Evolutionary conservation across 805 yeast genomes (phyloP), one percentile per base, ranked within the genome.

Genomic region (Kodamaea lidongshanica): DNA sequence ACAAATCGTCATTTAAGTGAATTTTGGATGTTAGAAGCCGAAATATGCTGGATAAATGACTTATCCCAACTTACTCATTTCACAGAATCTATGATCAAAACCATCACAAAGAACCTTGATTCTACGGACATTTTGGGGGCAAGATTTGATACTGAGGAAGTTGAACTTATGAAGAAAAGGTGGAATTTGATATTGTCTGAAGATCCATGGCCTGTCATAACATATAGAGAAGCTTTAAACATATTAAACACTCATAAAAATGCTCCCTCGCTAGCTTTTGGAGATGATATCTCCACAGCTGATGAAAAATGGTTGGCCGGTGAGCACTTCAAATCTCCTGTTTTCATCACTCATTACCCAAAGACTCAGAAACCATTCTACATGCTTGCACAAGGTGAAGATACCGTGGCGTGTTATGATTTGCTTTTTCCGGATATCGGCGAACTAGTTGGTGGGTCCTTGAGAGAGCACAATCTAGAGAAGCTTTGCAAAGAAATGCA

Each of bases 21-120:
- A 54, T 92, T 92, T 54, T 92, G 96, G 96, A 88, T 92, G 96
- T 57, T 92, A 3, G 99, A 92, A 54, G 94, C 87, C 0, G 99
- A 92, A 51, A 55, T 86, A 12, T 77, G 85, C 6, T 83, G 82
- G 52, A 56, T 81, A 2, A 64, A 66, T 4, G 54, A 63, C 9
- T 70, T 88, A 5, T 48, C 50, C 3, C 80, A 79, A 37, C 55
- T 92, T 33, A 79, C 89, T 2, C 46, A 46, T 2, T 69, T 85
- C 29, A 73, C 79, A 2, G 95, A 88, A 50, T 47, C 49, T 1
- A 80, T 87, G 94, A 63, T 85, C 20, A 72, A 77, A 35, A 46
- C 50, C 23, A 70, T 76, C 1, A 50, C 53, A 2, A 21, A 31
- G 5, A 23, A 14, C 3, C 35, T 58, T 17, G 14, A 48, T 63